These are phyloP conservation scores for Volutella citrinella DNA, from an alignment of 2,329 filamentous ascomycete species.

Conservation along the genomic window DNA sequence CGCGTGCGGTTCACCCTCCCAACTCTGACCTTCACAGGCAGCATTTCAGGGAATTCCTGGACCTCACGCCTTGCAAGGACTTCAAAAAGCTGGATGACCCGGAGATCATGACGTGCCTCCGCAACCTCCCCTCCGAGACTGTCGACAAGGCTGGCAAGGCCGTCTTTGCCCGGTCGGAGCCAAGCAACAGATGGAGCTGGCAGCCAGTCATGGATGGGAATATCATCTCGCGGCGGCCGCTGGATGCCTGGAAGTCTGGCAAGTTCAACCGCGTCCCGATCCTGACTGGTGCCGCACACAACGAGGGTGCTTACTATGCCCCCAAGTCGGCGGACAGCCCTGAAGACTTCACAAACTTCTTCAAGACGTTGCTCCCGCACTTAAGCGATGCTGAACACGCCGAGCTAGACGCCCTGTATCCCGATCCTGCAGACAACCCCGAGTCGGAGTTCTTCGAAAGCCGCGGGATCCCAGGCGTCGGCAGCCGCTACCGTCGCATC, in stretches of 20 bases:
- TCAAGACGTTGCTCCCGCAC: constrained; percentile 24
- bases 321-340: constrained; percentile 14
- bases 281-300: constrained; percentile 26
- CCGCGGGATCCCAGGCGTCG: constrained; percentile 10
- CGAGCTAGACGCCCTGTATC: constrained; percentile 16
- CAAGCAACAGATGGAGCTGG: constrained; percentile 30
- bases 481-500: constrained; percentile 17
- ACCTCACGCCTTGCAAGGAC: constrained; percentile 25
- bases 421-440: constrained; percentile 15
- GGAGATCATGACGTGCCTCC: constrained; percentile 24
- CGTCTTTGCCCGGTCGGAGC: constrained; percentile 25
- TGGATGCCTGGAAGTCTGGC: constrained; percentile 31
- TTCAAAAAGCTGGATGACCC: constrained; percentile 22
- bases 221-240: constrained; percentile 26
- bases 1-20: constrained; percentile 26
- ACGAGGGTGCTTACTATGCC: constrained; percentile 30
- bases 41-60: constrained; percentile 28
- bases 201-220: constrained; percentile 29
- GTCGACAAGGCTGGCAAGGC: constrained; percentile 26
- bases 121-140: constrained; percentile 20
- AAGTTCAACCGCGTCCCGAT: constrained; percentile 30
- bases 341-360: constrained; percentile 25
- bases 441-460: constrained; percentile 16
- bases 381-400: constrained; percentile 13
- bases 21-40: constrained; percentile 22